Percentiles rank a stretch among this genome's conserved stretches.
Evolutionary conservation across 108 stramenopile species (phyloP).

Genomic region (Mediolabrus comicus): DNA sequence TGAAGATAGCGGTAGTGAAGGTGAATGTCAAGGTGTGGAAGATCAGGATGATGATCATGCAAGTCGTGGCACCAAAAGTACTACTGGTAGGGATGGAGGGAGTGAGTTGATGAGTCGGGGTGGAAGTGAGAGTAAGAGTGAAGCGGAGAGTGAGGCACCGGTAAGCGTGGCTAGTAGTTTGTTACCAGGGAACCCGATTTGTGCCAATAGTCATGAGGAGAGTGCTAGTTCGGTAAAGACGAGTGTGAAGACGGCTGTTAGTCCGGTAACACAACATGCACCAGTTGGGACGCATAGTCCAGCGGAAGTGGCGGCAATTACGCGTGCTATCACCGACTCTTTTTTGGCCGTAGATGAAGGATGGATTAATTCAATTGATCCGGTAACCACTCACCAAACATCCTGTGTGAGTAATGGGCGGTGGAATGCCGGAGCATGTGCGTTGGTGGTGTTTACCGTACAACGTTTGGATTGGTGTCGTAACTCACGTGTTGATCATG

Average conservation of each 20-base stretch:
- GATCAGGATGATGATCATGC: constrained; percentile 19
- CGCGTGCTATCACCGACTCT: constrained; percentile 70
- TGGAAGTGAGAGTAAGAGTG: constrained; percentile 17
- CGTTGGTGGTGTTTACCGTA: constrained; percentile 68
- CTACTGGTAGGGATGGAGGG: neutral
- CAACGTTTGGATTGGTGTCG: constrained; percentile 79
- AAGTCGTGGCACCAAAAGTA: neutral
- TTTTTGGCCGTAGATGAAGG: constrained; percentile 85
- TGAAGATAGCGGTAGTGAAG: constrained; percentile 66
- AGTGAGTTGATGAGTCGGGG: constrained; percentile 5
- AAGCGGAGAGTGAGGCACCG: constrained; percentile 41
- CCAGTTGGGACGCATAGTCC: constrained; percentile 70
- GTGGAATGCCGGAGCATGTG: constrained; percentile 90
- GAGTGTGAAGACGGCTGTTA: constrained; percentile 68
- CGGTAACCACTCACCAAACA: constrained; percentile 76
- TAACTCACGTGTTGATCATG: constrained; percentile 32
- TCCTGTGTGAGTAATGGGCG: constrained; percentile 78
- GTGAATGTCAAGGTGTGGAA: constrained; percentile 27
- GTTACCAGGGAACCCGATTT: constrained; percentile 23
- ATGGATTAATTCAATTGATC: constrained; percentile 88
- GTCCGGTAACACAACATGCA: constrained; percentile 47
- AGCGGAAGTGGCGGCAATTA: constrained; percentile 66
- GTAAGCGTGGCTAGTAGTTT: constrained; percentile 37
- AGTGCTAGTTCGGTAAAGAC: constrained; percentile 69
- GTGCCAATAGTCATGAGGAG: constrained; percentile 18